Evolutionary conservation across 768 basidiomycete species (phyloP).

Genomic region (Macrolepiota fuliginosa): DNA sequence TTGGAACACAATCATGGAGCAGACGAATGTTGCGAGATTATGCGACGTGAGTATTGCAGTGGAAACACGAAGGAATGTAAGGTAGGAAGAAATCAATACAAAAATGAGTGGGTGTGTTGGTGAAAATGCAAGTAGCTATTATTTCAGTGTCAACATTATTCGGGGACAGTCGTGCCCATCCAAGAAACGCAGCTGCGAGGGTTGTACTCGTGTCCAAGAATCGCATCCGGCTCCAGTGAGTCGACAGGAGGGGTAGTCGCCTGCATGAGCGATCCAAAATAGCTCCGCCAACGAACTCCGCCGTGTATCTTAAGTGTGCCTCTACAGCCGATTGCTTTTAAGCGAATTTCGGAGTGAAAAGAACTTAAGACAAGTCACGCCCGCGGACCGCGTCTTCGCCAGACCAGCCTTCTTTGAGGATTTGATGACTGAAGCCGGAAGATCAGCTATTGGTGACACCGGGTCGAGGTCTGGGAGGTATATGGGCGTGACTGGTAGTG

Average conservation of each 20-base stretch:
- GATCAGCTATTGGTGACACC: conserved; percentile 17
- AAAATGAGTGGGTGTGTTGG: not conserved
- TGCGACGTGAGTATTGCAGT: not conserved
- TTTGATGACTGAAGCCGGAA: conserved; percentile 17
- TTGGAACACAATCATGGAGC: not conserved
- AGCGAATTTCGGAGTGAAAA: conserved; percentile 40
- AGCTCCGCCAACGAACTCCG: not conserved
- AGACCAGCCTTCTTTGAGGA: conserved; percentile 9
- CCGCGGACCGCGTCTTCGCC: conserved; percentile 29
- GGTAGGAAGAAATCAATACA: not conserved
- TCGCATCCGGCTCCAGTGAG: not conserved
- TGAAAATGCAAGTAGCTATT: not conserved
- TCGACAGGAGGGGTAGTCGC: not conserved
- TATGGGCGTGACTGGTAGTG: conserved; percentile 25
- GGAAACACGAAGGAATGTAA: not conserved
- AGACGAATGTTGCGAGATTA: not conserved
- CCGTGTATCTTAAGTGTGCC: not conserved
- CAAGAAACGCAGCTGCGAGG: not conserved
- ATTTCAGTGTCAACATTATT: not conserved
- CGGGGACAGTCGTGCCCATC: not conserved
- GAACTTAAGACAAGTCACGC: conserved; percentile 50
- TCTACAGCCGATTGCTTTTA: conserved; percentile 13
- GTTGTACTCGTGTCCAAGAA: not conserved
- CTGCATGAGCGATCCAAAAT: not conserved
- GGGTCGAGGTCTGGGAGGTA: conserved; percentile 30